Evolutionary conservation across 805 yeast genomes (phyloP).

Genomic region (Zygosaccharomyces siamensis): DNA sequence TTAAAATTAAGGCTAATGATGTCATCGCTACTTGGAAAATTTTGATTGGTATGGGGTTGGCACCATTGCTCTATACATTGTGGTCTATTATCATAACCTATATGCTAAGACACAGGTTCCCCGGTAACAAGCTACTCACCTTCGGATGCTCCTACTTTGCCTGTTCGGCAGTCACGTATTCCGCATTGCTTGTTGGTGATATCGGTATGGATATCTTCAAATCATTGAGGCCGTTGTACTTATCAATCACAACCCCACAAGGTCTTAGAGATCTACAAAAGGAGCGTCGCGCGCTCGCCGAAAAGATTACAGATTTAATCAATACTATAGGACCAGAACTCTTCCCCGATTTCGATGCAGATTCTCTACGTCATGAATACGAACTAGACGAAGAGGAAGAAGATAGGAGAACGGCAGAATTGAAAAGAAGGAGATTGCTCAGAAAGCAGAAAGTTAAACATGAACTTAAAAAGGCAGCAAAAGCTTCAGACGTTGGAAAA

Average conservation of each 20-base stretch:
- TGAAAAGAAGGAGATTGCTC: constrained; percentile 36
- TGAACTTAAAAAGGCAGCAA: constrained; percentile 12
- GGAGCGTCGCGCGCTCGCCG: constrained; percentile 57
- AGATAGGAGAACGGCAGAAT: constrained; percentile 36
- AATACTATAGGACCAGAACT: constrained; percentile 79
- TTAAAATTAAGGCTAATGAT: constrained; percentile 86
- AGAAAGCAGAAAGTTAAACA: constrained; percentile 24
- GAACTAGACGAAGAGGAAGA: constrained; percentile 31
- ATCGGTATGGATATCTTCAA: constrained; percentile 86
- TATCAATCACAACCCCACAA: constrained; percentile 55
- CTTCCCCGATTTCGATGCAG: constrained; percentile 74
- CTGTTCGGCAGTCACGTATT: constrained; percentile 71
- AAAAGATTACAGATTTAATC: constrained; percentile 71
- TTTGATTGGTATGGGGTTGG: constrained; percentile 78
- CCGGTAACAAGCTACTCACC: constrained; percentile 36
- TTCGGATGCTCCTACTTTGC: constrained; percentile 54
- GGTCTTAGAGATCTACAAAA: constrained; percentile 55
- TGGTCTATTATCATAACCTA: constrained; percentile 62
- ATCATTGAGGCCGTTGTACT: constrained; percentile 73
- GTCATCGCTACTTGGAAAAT: constrained; percentile 98
- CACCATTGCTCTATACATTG: constrained; percentile 77
- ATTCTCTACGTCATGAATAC: constrained; percentile 25
- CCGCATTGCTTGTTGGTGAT: constrained; percentile 91
- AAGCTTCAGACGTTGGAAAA: constrained; percentile 6
- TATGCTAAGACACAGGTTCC: constrained; percentile 32